phyloP scores from a whole-genome alignment of 2,329 filamentous ascomycete species.

The Aspergillaceae sp. region DNA sequence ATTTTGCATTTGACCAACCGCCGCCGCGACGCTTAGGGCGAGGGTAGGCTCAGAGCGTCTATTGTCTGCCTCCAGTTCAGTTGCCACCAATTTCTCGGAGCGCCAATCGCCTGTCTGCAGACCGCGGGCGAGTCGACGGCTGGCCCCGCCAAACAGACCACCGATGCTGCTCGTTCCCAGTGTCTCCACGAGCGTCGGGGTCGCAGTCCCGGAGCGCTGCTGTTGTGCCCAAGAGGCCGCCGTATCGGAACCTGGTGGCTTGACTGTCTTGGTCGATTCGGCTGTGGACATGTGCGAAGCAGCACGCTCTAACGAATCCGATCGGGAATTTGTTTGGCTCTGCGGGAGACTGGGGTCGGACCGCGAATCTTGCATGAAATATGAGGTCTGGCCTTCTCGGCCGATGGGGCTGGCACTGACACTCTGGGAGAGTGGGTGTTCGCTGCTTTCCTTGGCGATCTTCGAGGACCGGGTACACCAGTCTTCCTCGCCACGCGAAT shows the following conservation, averaged over 20 bases:
- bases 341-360: constrained; percentile 3
- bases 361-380: constrained; percentile 25
- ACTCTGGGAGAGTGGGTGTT: constrained; percentile 69
- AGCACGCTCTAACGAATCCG: constrained; percentile 31
- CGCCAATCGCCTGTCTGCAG: constrained; percentile 31
- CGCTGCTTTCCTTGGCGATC: constrained; percentile 42
- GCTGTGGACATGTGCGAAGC: constrained; percentile 39
- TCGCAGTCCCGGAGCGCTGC: constrained; percentile 15
- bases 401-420: constrained; percentile 59
- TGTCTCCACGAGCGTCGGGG: constrained; percentile 22
- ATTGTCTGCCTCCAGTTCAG: constrained; percentile 25
- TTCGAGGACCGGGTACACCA: constrained; percentile 43
- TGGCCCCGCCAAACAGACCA: constrained; percentile 34
- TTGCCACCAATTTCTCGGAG: constrained; percentile 21
- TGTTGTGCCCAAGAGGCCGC: constrained; percentile 10
- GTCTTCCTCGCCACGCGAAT: constrained; percentile 51
- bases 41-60: constrained; percentile 35
- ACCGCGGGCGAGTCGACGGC: constrained; percentile 27
- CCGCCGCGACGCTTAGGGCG: constrained; percentile 37
- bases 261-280: constrained; percentile 39
- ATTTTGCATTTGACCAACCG: constrained; percentile 33
- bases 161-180: constrained; percentile 26
- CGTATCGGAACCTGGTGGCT: constrained; percentile 22
- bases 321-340: constrained; percentile 22
- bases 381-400: constrained; percentile 25